Base-by-base conservation (phyloP, 1,139 yeast genomes). In the Yamadazyma oceani region DNA sequence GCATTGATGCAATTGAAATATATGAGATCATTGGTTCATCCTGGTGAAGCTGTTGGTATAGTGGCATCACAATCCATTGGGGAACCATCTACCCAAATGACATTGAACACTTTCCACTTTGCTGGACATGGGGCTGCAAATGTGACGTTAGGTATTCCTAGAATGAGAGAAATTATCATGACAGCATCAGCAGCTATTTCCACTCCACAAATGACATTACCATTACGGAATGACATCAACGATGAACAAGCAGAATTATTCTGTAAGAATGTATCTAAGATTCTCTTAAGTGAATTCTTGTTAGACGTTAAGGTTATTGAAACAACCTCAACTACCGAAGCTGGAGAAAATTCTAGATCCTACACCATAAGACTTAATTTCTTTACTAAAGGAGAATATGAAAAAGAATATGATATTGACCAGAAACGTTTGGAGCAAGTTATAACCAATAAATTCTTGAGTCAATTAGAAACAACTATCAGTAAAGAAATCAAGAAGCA, bases 61-160 rank as follows among this genome's bases (percentile, higher is more conserved):
- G 85, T 94, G 66, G 98, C 98, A 8, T 86, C 97, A 28, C 97
- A 94, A 68, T 90, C 97, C 40, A 84, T 94, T 60, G 99, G 99
- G 69, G 99, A 94, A 67, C 99, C 99, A 36, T 89, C 97, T 4
- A 94, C 99, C 5, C 99, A 94, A 72, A 94, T 94, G 99, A 94
- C 99, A 15, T 78, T 94, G 58, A 94, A 94, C 65, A 94, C 99
- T 39, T 94, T 94, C 95, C 99, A 94, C 73, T 94, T 94, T 58
- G 99, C 99, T 53, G 99, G 99, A 62, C 98, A 94, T 70, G 99
- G 99, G 80, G 99, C 98, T 42, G 98, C 98, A 35, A 94, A 94
- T 66, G 99, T 94, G 50, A 94, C 99, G 1, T 77, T 94, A 58
- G 99, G 99, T 85, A 94, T 94, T 60, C 99, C 99, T 35, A 96